These are phyloP conservation scores for Aureobasidium lini DNA, from an alignment of 2,329 filamentous ascomycete species.

Conservation along the genomic window DNA sequence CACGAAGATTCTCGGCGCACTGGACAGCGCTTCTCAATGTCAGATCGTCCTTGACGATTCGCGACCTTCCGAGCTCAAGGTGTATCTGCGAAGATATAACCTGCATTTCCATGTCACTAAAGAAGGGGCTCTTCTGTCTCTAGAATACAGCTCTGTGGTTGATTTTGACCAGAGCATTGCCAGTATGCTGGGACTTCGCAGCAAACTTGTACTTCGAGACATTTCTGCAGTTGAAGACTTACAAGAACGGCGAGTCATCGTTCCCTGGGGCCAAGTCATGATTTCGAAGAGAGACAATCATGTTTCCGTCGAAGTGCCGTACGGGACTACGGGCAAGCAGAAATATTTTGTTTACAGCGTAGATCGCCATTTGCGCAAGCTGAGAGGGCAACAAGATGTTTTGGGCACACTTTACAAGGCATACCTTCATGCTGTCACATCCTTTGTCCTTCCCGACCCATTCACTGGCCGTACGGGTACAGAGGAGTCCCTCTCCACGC, in stretches of 20 bases:
- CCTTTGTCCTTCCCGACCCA: slow-evolving; percentile 48
- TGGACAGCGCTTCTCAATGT: slow-evolving; percentile 15
- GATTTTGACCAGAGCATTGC: slow-evolving; percentile 53
- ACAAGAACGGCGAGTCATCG: slow-evolving; percentile 44
- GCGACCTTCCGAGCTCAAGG: not conserved
- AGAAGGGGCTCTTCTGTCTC: slow-evolving; percentile 16
- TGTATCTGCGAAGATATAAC: slow-evolving; percentile 20
- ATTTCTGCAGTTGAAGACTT: slow-evolving; percentile 24
- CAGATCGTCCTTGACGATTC: slow-evolving; percentile 16
- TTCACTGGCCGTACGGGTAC: slow-evolving; percentile 53
- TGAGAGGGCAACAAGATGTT: slow-evolving; percentile 45
- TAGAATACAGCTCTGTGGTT: slow-evolving; percentile 19
- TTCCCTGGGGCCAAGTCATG: slow-evolving; percentile 41
- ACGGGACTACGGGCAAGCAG: not conserved
- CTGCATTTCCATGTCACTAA: slow-evolving; percentile 19
- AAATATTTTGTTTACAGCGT: slow-evolving; percentile 47
- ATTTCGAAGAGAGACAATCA: slow-evolving; percentile 37
- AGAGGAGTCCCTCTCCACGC: slow-evolving; percentile 41
- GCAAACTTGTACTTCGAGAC: slow-evolving; percentile 52
- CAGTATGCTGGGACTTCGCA: slow-evolving; percentile 51
- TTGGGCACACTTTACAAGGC: slow-evolving; percentile 48
- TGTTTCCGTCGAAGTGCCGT: not conserved
- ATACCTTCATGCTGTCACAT: slow-evolving; percentile 53
- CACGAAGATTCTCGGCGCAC: slow-evolving; percentile 40
- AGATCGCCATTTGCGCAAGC: slow-evolving; percentile 50